A percentile compares a stretch with the other conserved stretches of the same genome.
Evolutionary conservation across 176 grass and related monocot genomes (phyloP).

Genomic region (Zea luxurians): DNA sequence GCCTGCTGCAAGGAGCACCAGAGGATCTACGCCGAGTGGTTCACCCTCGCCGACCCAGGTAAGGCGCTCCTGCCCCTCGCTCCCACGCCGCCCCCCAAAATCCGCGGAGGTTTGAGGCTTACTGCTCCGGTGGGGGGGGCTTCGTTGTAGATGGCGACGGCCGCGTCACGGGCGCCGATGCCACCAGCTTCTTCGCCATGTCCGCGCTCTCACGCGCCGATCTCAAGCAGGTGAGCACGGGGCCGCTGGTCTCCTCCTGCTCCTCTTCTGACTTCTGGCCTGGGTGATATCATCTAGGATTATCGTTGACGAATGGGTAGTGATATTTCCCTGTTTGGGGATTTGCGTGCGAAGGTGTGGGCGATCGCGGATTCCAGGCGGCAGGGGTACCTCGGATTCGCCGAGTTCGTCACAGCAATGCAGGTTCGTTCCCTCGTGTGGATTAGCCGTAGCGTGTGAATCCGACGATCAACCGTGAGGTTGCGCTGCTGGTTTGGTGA

Average conservation of each 20-base stretch:
- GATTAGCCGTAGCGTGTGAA: neutral
- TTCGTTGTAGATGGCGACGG: slow-evolving; percentile 61
- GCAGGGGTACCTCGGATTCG: slow-evolving; percentile 83
- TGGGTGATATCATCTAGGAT: neutral
- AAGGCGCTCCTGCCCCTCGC: neutral
- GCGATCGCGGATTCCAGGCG: slow-evolving; percentile 80
- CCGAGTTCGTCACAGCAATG: slow-evolving; percentile 84
- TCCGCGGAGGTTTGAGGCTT: neutral
- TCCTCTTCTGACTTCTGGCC: neutral
- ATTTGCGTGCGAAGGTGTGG: slow-evolving; percentile 65
- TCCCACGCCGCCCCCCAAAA: neutral
- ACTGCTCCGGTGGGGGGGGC: neutral
- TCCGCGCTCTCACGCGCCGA: slow-evolving; percentile 74
- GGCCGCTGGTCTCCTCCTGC: neutral
- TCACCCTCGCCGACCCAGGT: slow-evolving; percentile 78
- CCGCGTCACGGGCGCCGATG: slow-evolving; percentile 71
- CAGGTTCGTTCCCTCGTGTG: slow-evolving; percentile 37
- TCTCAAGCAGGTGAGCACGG: slow-evolving; percentile 69
- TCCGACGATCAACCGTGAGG: neutral
- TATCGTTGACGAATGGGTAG: neutral
- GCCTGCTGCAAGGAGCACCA: slow-evolving; percentile 71
- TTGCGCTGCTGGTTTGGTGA: neutral
- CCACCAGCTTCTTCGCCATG: slow-evolving; percentile 80
- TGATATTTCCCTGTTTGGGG: neutral
- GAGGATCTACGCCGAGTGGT: slow-evolving; percentile 83